Conservation (phyloP, 169 alveolate genomes). For the Plasmodium malariae region DNA sequence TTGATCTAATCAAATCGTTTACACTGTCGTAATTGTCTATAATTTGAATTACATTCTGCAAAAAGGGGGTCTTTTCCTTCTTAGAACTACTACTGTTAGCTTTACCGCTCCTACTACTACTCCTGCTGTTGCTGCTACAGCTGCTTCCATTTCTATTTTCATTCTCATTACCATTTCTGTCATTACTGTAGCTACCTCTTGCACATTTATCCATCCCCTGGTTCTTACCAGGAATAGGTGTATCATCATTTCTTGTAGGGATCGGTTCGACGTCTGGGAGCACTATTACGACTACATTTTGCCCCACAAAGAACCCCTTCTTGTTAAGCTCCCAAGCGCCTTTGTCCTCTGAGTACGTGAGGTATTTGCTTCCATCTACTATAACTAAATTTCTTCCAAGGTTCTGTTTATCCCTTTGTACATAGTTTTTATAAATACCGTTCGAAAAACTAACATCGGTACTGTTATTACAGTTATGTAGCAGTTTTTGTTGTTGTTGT, state of each 20-base stretch:
- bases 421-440: slow-evolving; percentile 54
- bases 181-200: too few relatives aligned
- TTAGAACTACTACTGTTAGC: not conserved
- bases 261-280: slow-evolving; percentile 42
- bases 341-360: slow-evolving; percentile 15
- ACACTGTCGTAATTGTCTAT: slow-evolving; percentile 38
- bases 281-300: slow-evolving; percentile 39
- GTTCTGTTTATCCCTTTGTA: slow-evolving; percentile 12
- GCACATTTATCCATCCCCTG: too few relatives aligned
- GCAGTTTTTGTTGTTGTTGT: too few relatives aligned
- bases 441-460: slow-evolving; percentile 20
- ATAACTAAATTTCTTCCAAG: slow-evolving; percentile 29
- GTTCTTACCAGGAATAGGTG: too few relatives aligned
- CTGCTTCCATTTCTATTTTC: not conserved
- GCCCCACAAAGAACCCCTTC: slow-evolving; percentile 52
- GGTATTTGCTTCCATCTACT: slow-evolving; percentile 48
- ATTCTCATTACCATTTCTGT: not conserved
- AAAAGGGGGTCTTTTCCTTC: not conserved
- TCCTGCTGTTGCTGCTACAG: not conserved
- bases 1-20: slow-evolving; percentile 40
- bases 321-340: slow-evolving; percentile 47
- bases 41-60: slow-evolving; percentile 28
- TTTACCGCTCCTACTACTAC: not conserved
- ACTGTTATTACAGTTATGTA: not conserved
- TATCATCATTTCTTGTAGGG: not conserved